Base-by-base conservation (phyloP, 2,329 filamentous ascomycete genomes). In the Trichoderma gracile region DNA sequence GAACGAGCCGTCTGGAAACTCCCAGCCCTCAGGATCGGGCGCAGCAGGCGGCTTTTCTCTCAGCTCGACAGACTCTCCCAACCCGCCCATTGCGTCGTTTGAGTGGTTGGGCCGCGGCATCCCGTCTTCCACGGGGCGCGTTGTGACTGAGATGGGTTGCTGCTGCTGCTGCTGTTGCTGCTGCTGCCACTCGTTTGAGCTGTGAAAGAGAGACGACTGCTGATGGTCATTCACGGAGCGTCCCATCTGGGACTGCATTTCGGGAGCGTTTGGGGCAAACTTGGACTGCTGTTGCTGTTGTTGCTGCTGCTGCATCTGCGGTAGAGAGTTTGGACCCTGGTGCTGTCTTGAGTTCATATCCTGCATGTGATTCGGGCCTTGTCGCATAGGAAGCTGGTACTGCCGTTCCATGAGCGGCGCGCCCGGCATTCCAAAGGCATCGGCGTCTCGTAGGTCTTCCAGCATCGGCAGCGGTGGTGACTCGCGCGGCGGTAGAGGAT, bases 1-100 rank as follows among this genome's bases (percentile, higher is more conserved):
- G 59, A 87, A 86, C n/a, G 83, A 80, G 9, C 87, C 83, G 65
- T 97, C 93, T 61, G 94, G 92, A 70, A 99, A 99, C 72, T 96
- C 93, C 95, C 95, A 99, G 9, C 86, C 91, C 72, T 97, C 93
- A 0, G 83, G 73, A 65, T 90, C 87, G 4, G 82, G 78, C 8
- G 76, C 72, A 1, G 73, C 71, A 25, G 76, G 66, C 66, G 70
- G 76, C 72, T 88, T 84, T 60, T 86, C 81, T 25, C 78, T 72
- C 17, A 78, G 69, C 43, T 81, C 79, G 50, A 79, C 79, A 21
- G 74, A 64, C n/a, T 78, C 76, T 43, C 81, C 79, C 47, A 75
- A 69, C 17, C 74, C 75, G 21, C 73, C 73, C 27, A 79, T 67
- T 15, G 74, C 73, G 57, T 82, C 80, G 14, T 74, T 76, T 3